These are phyloP conservation scores for Tolypocladium endophyticum DNA, from an alignment of 2,329 filamentous ascomycete species.

Conservation along the genomic window DNA sequence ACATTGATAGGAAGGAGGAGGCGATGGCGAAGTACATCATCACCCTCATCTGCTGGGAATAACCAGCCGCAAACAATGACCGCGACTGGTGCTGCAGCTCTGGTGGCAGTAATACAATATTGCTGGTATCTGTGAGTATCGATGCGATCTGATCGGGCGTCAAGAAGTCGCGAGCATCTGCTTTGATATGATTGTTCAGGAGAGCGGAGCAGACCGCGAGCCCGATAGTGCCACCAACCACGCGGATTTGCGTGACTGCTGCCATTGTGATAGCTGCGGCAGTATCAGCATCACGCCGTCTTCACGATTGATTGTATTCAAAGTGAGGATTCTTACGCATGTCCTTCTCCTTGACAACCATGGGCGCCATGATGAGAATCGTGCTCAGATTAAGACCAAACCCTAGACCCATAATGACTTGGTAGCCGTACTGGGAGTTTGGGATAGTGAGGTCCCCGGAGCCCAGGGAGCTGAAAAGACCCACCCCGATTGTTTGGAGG, in stretches of 20 bases:
- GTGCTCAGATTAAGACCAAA: not conserved
- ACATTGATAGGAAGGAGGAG: not conserved
- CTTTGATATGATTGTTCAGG: not conserved
- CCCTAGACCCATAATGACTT: not conserved
- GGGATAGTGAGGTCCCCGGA: not conserved
- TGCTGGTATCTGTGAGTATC: not conserved
- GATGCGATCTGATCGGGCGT: not conserved
- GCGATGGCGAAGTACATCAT: not conserved
- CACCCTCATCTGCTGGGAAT: not conserved
- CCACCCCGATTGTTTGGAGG: not conserved
- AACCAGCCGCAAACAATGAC: not conserved
- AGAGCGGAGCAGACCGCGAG: not conserved
- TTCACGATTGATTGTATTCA: not conserved
- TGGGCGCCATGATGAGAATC: not conserved
- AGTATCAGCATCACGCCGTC: not conserved
- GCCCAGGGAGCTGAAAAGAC: not conserved
- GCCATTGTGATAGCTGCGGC: not conserved
- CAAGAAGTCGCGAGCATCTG: not conserved
- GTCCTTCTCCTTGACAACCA: not conserved
- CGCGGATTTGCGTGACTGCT: not conserved
- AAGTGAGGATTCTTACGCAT: not conserved
- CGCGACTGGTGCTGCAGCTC: not conserved
- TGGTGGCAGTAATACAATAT: not conserved
- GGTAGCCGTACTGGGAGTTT: not conserved
- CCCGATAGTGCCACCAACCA: not conserved